phyloP scores from a whole-genome alignment of 106 monocot genomes.

The Dendrobium catenatum region DNA sequence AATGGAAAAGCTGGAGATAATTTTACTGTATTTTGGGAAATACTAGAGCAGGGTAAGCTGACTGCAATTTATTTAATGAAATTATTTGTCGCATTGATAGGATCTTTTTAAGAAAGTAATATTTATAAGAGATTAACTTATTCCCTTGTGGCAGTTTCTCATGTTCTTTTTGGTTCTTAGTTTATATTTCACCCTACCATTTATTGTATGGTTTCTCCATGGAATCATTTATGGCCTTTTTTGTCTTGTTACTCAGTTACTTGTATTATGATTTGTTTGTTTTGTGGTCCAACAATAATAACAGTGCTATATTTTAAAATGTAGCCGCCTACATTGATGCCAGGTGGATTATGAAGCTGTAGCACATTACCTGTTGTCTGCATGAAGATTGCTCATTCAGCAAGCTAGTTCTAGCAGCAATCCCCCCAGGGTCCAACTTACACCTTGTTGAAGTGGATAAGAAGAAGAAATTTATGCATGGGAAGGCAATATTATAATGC shows the following conservation, averaged over 20 bases:
- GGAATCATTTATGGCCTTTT: background rate
- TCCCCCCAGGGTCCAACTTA: no score
- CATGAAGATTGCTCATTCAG: no score
- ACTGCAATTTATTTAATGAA: background rate
- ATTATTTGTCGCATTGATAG: background rate
- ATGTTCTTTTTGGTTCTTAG: background rate
- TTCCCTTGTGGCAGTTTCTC: background rate
- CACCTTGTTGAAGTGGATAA: no score
- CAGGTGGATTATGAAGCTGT: no score
- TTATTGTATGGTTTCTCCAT: background rate
- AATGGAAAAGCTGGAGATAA: conserved; percentile 9
- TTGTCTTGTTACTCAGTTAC: background rate
- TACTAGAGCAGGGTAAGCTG: background rate
- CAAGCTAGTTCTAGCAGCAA: no score
- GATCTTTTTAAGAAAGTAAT: background rate
- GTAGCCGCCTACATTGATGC: no score
- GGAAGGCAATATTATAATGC: no score
- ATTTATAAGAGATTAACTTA: background rate
- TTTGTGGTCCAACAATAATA: background rate
- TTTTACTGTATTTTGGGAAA: conserved; percentile 5
- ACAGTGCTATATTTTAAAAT: background rate
- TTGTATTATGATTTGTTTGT: background rate
- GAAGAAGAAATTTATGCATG: no score
- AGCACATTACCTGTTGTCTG: no score
- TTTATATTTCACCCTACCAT: background rate